Evolutionary conservation across 192 early-diverging fungal genomes (phyloP), one percentile per base, ranked within the genome.

Genomic region (Gaertneriomyces semiglobifer): DNA sequence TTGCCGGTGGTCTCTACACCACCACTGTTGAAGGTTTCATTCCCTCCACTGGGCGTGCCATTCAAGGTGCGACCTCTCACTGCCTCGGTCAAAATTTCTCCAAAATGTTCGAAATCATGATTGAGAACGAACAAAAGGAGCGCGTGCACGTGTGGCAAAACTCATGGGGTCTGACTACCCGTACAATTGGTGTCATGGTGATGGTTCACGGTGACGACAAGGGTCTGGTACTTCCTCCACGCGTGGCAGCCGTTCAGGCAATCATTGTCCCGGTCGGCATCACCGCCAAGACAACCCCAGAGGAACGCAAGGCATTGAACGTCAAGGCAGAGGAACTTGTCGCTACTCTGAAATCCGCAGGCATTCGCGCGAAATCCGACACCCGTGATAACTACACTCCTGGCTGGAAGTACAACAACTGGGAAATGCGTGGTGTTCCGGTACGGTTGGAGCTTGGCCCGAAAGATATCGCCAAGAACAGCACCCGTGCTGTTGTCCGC

Each of bases 71-170:
- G 51, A 99, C 97, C 6, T 97, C 94, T 63, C 97, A 99, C 82
- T 93, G 90, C 71, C 84, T 99, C 71, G 97, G 97, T n/a, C 95
- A 99, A 83, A 99, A 98, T 88, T 99, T 99, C 76, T 89, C 93
- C 56, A 98, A 96, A 77, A 98, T 99, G 97, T 98, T 99, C 76
- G 85, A 93, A 68, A 92, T 99, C 55, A 77, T 86, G 10, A 84
- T 97, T 39, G 92, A 98, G 77, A 90, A 94, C 71, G 92, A 94
- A 61, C 84, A 86, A 45, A 79, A 82, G 65, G 71, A 78, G 65
- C 87, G 92, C 74, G 74, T 86, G 33, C 78, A 90, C 64, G 95
- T 96, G 25, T 98, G 94, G 92, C 97, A 99, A 82, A 97, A 96
- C 82, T 96, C 93, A 58, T 99, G 97, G 97, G 97, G 97, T 70